phyloP scores from a whole-genome alignment of 495 filamentous ascomycete genomes.

The Lasiosphaeria miniovina region DNA sequence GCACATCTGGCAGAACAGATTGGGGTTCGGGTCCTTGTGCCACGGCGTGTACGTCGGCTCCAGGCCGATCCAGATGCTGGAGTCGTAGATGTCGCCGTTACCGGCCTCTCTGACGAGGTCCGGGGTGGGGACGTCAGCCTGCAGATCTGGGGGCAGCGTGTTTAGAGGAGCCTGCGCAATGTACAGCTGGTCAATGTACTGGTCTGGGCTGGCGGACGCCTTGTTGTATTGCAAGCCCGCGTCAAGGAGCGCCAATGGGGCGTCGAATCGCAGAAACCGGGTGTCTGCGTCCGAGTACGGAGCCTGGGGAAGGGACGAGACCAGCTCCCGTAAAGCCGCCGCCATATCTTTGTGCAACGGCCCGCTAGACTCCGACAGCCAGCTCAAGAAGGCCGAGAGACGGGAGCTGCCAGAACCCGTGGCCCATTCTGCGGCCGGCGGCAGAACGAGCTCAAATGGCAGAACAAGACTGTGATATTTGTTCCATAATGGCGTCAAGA shows the following conservation, averaged over 20 bases:
- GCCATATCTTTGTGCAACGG: neutral
- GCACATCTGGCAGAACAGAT: conserved; percentile 82
- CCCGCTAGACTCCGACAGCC: neutral
- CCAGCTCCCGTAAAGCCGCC: neutral
- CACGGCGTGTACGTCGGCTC: conserved; percentile 84
- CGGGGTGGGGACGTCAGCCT: conserved; percentile 67
- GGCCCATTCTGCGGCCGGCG: neutral
- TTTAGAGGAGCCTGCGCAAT: conserved; percentile 77
- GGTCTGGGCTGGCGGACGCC: neutral
- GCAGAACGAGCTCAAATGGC: conserved; percentile 5
- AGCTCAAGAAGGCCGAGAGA: neutral
- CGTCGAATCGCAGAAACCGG: conserved; percentile 35
- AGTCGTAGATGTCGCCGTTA: conserved; percentile 74
- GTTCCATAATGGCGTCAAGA: neutral
- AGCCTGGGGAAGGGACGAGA: neutral
- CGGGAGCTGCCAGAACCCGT: too few species aligned
- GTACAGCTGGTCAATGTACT: conserved; percentile 53
- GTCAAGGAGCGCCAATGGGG: conserved; percentile 35
- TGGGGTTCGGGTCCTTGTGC: conserved; percentile 91
- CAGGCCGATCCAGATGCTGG: conserved; percentile 83
- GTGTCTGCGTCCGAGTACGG: neutral
- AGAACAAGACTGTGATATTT: neutral
- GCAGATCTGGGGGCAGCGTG: conserved; percentile 58
- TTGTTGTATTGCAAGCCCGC: conserved; percentile 36
- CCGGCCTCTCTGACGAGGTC: conserved; percentile 57